phyloP scores from a whole-genome alignment of 176 grass and related monocot genomes.

The Rhynchospora tenuis region DNA sequence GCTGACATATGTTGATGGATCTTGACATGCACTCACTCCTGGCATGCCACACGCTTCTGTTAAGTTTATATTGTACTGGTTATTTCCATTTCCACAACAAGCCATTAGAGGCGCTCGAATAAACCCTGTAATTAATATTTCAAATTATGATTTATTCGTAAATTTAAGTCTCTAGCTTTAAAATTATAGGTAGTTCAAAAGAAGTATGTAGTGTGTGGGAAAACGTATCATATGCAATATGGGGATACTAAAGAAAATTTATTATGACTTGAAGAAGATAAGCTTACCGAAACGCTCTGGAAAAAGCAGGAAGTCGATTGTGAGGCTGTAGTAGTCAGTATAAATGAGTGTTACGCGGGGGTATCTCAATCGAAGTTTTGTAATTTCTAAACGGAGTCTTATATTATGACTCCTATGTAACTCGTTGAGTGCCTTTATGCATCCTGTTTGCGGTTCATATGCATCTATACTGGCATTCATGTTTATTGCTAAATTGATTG shows the following conservation, averaged over 20 bases:
- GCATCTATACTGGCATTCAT: not conserved
- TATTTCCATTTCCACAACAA: constrained; percentile 23
- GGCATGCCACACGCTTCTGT: constrained; percentile 48
- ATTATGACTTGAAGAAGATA: not conserved
- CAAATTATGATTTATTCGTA: not conserved
- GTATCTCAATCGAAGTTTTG: not conserved
- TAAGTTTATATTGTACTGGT: constrained; percentile 63
- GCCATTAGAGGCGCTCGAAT: constrained; percentile 12
- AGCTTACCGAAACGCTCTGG: constrained; percentile 4
- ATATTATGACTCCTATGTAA: constrained; percentile 1
- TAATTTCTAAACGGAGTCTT: not conserved
- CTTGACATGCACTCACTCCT: constrained; percentile 35
- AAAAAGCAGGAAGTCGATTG: constrained; percentile 14
- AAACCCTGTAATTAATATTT: constrained; percentile 11
- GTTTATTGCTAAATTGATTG: constrained; percentile 15
- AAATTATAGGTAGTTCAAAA: not conserved
- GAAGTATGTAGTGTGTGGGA: not conserved
- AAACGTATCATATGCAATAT: not conserved
- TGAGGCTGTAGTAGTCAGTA: not conserved
- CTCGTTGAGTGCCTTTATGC: constrained; percentile 8
- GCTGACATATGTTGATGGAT: constrained; percentile 46
- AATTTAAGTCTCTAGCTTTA: not conserved
- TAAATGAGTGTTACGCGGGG: constrained; percentile 14
- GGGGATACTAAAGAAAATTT: not conserved
- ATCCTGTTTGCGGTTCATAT: constrained; percentile 13